phyloP scores from a whole-genome alignment of 2,329 filamentous ascomycete species.

The Aspergillus chevalieri region DNA sequence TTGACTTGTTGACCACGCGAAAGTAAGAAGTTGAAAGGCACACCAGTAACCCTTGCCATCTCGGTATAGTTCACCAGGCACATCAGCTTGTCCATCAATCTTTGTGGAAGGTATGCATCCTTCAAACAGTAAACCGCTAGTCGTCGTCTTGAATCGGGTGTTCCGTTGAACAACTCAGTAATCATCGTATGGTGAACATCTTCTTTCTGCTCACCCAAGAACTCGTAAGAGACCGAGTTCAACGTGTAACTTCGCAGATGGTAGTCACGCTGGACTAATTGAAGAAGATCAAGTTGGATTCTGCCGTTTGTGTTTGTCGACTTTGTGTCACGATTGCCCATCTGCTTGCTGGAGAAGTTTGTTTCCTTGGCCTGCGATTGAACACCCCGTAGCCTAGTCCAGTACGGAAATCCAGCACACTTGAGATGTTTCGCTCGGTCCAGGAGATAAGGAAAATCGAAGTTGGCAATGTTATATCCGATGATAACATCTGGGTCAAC shows the following conservation, averaged over 20 bases:
- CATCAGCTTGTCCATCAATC: slow-evolving; percentile 94
- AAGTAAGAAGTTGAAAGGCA: slow-evolving; percentile 91
- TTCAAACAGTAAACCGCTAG: slow-evolving; percentile 95
- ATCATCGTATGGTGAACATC: slow-evolving; percentile 99
- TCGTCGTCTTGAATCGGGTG: slow-evolving; percentile 81
- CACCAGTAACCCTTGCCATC: slow-evolving; percentile 98
- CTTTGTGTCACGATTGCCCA: slow-evolving; percentile 93
- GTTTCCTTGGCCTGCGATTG: slow-evolving; percentile 68
- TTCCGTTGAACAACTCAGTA: slow-evolving; percentile 94
- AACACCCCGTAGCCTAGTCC: slow-evolving; percentile 69
- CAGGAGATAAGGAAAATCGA: slow-evolving; percentile 94
- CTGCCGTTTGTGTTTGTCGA: slow-evolving; percentile 90
- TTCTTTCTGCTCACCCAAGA: slow-evolving; percentile 94
- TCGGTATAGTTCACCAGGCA: slow-evolving; percentile 99
- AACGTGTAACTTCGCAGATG: slow-evolving; percentile 94
- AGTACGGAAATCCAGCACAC: slow-evolving; percentile 72
- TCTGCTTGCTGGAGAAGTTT: slow-evolving; percentile 95
- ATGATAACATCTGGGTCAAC: slow-evolving; percentile 97
- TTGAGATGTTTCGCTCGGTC: slow-evolving; percentile 83
- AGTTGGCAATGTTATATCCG: slow-evolving; percentile 97
- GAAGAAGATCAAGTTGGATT: slow-evolving; percentile 87
- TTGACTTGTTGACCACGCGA: slow-evolving; percentile 93
- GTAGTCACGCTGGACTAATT: slow-evolving; percentile 88
- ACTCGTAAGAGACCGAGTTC: slow-evolving; percentile 92
- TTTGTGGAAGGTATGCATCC: slow-evolving; percentile 89